phyloP scores from a whole-genome alignment of 2,329 filamentous ascomycete species.

The Thielaviopsis musarum region DNA sequence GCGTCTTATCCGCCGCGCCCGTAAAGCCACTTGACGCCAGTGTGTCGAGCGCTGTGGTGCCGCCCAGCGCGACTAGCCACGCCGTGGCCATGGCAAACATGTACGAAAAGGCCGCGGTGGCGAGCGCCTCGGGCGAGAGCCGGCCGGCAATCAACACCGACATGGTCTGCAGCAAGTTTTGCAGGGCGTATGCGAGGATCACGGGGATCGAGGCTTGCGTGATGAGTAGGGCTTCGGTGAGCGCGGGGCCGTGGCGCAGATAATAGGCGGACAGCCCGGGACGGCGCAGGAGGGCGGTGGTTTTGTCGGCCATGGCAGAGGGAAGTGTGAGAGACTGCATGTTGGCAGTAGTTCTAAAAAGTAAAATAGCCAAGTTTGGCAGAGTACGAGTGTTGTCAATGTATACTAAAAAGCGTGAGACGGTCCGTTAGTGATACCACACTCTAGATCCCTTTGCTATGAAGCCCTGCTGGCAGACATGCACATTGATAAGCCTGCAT shows the following conservation, averaged over 20 bases:
- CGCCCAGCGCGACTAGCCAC: slow-evolving; percentile 73
- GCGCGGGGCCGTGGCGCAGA: slow-evolving; percentile 17
- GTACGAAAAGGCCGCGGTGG: slow-evolving; percentile 72
- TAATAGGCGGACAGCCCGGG: neutral
- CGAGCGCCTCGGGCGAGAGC: slow-evolving; percentile 61
- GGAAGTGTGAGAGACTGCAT: neutral
- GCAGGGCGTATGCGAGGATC: slow-evolving; percentile 69
- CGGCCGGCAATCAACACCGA: slow-evolving; percentile 71
- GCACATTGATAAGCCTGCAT: no score
- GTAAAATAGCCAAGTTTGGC: neutral
- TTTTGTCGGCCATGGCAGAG: slow-evolving; percentile 1
- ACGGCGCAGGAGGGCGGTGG: neutral
- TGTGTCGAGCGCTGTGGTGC: slow-evolving; percentile 74
- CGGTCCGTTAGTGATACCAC: neutral
- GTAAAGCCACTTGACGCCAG: slow-evolving; percentile 72
- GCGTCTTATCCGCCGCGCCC: slow-evolving; percentile 59
- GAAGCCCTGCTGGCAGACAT: no score
- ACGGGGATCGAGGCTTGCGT: slow-evolving; percentile 57
- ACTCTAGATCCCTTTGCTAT: no score
- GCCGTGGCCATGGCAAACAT: slow-evolving; percentile 88
- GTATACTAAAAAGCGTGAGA: no score
- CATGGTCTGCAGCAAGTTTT: slow-evolving; percentile 70
- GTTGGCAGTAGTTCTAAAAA: neutral
- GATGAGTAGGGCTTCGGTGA: slow-evolving; percentile 48
- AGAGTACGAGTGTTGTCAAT: neutral